Base-by-base conservation (phyloP, 257 asterid species). In the Solanum neorickii region DNA sequence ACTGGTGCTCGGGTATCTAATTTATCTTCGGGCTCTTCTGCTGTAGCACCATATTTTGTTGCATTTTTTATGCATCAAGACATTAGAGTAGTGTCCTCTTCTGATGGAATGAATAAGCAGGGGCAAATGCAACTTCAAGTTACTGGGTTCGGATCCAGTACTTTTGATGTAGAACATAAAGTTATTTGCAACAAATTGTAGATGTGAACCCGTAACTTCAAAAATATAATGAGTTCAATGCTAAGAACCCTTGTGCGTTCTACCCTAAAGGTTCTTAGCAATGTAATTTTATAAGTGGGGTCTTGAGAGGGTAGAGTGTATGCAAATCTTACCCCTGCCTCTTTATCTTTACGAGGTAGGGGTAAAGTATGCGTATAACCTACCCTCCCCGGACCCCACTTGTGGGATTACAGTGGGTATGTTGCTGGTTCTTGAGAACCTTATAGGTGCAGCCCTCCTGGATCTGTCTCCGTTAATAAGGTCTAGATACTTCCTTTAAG, bases 1-100 rank as follows among this genome's bases (percentile, higher is more conserved):
- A 96, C 99, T 86, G 98, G 98, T 93, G 99, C 99, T 92, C 94
- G 97, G 98, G 99, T 96, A 94, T 89, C 93, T 90, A 90, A 88
- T 74, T 90, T 90, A 62, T 89, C 69, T 84, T 87, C 66, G 89
- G 83, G 12, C 6, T 80, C 68, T 77, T 83, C 68, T 88, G 75
- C 9, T 88, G 78, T 49, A 82, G 85, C 46, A 82, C 69, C 85
- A 82, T 49, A 5, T 82, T 82, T 49, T 82, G 69, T 82, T 49
- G 69, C n/a, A 18, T 49, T 29, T 49, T 29, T 82, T 35, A 82
- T 49, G 44, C 27, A 9, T 49, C 37, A 82, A 49, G 20, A 20
- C 27, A 10, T 49, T 82, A 20, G 46, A 82, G 29, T 21, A 29
- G 7, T 82, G 85, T 11, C 44, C 66, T 82, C 46, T 49, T 82